Evolutionary conservation across 176 grass and related monocot genomes (phyloP), one percentile per base, ranked within the genome.

Genomic region (Alopecurus myosuroides): DNA sequence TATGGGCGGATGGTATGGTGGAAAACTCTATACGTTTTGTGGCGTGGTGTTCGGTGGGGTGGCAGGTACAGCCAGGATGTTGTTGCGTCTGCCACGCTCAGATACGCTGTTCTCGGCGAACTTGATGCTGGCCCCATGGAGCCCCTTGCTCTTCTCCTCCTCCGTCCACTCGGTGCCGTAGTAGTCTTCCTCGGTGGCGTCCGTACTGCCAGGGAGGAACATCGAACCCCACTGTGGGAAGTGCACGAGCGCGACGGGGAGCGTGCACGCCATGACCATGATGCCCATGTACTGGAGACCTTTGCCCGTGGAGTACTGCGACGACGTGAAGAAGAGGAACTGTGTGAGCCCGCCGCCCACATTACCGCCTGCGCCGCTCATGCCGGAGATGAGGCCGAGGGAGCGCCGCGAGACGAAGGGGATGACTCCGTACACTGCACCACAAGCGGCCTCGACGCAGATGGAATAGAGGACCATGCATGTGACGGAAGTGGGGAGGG

Each of bases 221-320:
- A 94, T 97, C 13, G 92, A 91, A 0, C 92, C 94, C 94, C 94
- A 94, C 51, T 97, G 92, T 11, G 92, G 94, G 86, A 97, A 97
- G 36, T 74, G 95, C 36, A 98, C 89, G 9, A 98, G 36, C 8
- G 37, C 48, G 0, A 90, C 73, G 0, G 95, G 93, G 26, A 88
- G 28, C 7, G 95, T 98, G 85, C 95, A 98, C 4, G 66, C 91
- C 93, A 98, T 98, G 82, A 93, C 83, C 95, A 98, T 95, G 68
- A 98, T 84, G 6, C 95, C 95, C 95, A 98, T 98, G 62, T 88
- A 85, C 68, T 81, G 45, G 1, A 98, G 65, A 0, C 95, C 95
- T 5, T 18, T 89, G 0, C 57, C 85, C 0, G 91, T 98, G 22
- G 93, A 89, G 60, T 98, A 93, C 1, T n/a, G 61, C 7, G 88